phyloP scores from a whole-genome alignment of 306 rosid species.

The Fragaria iinumae region DNA sequence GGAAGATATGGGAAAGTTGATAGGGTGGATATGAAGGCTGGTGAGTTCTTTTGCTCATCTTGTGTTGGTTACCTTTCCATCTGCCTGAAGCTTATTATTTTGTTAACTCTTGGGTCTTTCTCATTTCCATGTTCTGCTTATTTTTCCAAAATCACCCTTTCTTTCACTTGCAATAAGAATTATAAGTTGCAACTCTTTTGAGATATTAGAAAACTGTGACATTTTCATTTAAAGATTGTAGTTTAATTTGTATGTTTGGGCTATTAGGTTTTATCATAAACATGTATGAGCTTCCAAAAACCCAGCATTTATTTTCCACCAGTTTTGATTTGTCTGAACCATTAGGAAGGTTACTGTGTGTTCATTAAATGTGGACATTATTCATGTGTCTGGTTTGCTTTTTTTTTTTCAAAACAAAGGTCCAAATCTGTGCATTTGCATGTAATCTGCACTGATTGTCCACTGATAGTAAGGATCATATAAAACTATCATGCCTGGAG shows the following conservation, averaged over 20 bases:
- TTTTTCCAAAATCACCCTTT: background rate
- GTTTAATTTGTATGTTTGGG: background rate
- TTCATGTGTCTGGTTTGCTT: background rate
- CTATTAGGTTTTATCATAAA: background rate
- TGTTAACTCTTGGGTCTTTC: background rate
- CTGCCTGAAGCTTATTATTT: background rate
- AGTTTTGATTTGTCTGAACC: background rate
- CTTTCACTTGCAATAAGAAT: background rate
- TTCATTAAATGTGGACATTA: background rate
- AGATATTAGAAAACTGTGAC: background rate
- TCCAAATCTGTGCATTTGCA: slow-evolving; percentile 9
- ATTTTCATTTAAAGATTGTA: background rate
- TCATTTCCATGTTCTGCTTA: background rate
- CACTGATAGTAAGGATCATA: background rate
- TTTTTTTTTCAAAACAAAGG: background rate
- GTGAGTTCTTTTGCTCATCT: slow-evolving; percentile 46
- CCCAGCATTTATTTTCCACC: background rate
- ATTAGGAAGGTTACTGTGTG: background rate
- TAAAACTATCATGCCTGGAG: slow-evolving; percentile 15
- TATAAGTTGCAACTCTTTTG: background rate
- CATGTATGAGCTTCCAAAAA: background rate
- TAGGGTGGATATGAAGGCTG: slow-evolving; percentile 99
- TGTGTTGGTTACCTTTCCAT: slow-evolving; percentile 9
- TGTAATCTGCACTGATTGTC: slow-evolving; percentile 2
- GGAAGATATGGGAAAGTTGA: slow-evolving; percentile 93